Conservation (phyloP, 2,329 filamentous ascomycete genomes). For the Pseudocercospora crystallina region DNA sequence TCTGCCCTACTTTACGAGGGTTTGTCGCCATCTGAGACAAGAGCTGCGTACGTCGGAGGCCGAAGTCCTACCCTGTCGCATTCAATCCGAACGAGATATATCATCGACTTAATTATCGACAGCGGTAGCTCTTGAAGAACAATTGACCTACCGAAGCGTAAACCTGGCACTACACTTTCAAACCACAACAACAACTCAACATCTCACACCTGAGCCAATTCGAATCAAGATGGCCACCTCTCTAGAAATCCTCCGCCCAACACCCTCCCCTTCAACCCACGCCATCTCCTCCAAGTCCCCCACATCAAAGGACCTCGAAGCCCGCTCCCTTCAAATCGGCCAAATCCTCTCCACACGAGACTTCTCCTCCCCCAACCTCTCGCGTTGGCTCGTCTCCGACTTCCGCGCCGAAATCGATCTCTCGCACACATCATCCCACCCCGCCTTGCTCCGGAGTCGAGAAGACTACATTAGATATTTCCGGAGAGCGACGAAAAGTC, state of each 20-base stretch:
- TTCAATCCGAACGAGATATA: too few relatives aligned
- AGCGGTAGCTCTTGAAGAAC: too few relatives aligned
- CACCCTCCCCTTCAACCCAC: slow-evolving; percentile 8
- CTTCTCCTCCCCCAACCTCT: slow-evolving; percentile 4
- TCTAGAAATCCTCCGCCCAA: slow-evolving; percentile 18
- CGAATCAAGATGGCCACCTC: slow-evolving; percentile 14
- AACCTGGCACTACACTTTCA: too few relatives aligned
- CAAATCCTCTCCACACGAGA: slow-evolving; percentile 4
- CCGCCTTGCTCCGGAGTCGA: not conserved
- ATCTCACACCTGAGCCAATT: not conserved
- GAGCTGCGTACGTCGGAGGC: too few relatives aligned
- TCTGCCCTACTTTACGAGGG: too few relatives aligned
- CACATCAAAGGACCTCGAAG: slow-evolving; percentile 8
- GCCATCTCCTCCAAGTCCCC: not conserved
- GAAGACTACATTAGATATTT: slow-evolving; percentile 9
- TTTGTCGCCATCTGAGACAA: too few relatives aligned
- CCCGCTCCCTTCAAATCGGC: slow-evolving; percentile 2
- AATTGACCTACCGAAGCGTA: too few relatives aligned
- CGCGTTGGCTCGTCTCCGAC: slow-evolving; percentile 6
- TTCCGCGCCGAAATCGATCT: slow-evolving; percentile 13
- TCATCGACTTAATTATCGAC: too few relatives aligned
- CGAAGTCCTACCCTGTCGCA: too few relatives aligned
- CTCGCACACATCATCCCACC: not conserved
- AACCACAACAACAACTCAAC: too few relatives aligned
- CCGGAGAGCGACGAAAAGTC: not conserved